A percentile compares a stretch with the other conserved stretches of the same genome.
These are phyloP conservation scores for Ocimum tenuiflorum DNA, from an alignment of 257 asterid genomes.

Conservation along the genomic window DNA sequence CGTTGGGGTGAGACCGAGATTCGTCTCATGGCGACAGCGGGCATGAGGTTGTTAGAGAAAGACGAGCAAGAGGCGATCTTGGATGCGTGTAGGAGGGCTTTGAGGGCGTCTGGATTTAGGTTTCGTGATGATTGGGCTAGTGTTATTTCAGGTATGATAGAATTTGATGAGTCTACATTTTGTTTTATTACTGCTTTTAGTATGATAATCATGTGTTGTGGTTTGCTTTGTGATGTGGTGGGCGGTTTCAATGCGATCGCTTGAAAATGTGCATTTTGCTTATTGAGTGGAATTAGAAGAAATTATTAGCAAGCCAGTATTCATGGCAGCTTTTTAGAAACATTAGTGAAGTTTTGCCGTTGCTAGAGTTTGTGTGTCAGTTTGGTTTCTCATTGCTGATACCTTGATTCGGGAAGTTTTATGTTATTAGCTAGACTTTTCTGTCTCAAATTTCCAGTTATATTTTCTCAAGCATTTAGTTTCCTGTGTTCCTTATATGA, in stretches of 20 bases:
- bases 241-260: background rate
- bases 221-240: background rate
- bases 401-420: background rate
- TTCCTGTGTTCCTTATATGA: background rate
- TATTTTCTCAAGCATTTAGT: background rate
- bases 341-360: no score
- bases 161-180: background rate
- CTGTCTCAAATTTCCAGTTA: background rate
- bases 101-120: conserved; percentile 64
- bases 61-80: conserved; percentile 64
- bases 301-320: background rate
- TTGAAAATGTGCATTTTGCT: background rate
- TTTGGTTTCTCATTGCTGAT: background rate
- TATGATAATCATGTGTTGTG: background rate
- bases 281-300: background rate
- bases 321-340: background rate
- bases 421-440: background rate
- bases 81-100: conserved; percentile 54
- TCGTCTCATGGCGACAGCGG: conserved; percentile 93
- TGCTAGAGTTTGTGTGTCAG: background rate
- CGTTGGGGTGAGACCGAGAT: conserved; percentile 63
- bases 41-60: conserved; percentile 69
- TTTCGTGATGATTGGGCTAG: conserved; percentile 80
- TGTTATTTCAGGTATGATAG: conserved; percentile 69
- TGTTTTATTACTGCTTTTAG: background rate